Conservation (phyloP, 108 stramenopile genomes). For the Conticribra weissflogii region DNA sequence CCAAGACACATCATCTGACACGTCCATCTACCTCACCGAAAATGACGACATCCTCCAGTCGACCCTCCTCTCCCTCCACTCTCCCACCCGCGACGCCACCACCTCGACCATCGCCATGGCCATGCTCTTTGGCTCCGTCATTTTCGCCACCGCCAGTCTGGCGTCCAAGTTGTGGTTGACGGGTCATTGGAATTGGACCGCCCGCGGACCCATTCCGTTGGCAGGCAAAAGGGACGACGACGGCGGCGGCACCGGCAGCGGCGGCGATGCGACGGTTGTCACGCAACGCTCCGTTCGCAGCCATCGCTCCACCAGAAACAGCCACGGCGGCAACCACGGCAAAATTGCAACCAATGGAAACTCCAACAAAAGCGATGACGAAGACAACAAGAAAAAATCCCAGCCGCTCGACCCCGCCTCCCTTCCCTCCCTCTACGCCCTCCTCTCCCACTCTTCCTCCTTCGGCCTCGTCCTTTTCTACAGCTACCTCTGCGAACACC, state of each 20-base stretch:
- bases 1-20: not conserved
- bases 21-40: slow-evolving; percentile 4
- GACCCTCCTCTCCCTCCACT: slow-evolving; percentile 12
- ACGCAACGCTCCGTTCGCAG: too few relatives aligned
- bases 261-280: too few relatives aligned
- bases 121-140: slow-evolving; percentile 78
- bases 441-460: slow-evolving; percentile 68
- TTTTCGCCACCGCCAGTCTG: slow-evolving; percentile 69
- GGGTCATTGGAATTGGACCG: slow-evolving; percentile 50
- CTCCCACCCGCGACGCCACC: slow-evolving; percentile 25
- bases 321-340: too few relatives aligned
- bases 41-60: not conserved
- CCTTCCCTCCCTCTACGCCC: slow-evolving; percentile 68
- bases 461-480: slow-evolving; percentile 82
- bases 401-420: slow-evolving; percentile 60
- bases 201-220: slow-evolving; percentile 31
- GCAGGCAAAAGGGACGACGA: not conserved
- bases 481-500: slow-evolving; percentile 84
- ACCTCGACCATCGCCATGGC: slow-evolving; percentile 70
- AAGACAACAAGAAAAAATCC: slow-evolving; percentile 13
- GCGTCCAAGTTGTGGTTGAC: slow-evolving; percentile 55
- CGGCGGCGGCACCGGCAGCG: slow-evolving; percentile 5
- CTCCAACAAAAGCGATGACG: not conserved
- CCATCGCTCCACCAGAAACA: too few relatives aligned
- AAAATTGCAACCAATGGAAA: not conserved